Evolutionary conservation across 805 yeast genomes (phyloP).

Genomic region (Kluyveromyces aestuarii): DNA sequence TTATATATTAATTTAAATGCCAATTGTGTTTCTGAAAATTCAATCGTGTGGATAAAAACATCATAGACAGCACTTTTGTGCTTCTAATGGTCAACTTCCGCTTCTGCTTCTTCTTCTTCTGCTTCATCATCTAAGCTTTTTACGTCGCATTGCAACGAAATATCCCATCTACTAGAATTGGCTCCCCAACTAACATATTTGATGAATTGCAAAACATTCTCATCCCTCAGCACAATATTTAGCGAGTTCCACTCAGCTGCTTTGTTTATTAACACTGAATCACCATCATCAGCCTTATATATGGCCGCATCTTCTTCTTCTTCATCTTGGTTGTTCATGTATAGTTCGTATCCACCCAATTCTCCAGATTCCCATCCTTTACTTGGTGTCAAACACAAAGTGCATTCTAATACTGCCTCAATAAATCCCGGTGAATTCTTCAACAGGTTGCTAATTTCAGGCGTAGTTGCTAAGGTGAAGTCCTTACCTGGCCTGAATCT

Average conservation of each 20-base stretch:
- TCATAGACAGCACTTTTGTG: not conserved
- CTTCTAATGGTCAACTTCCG: slow-evolving; percentile 8
- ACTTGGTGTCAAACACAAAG: slow-evolving; percentile 73
- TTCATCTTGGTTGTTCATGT: slow-evolving; percentile 56
- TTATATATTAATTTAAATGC: not conserved
- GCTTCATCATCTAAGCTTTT: slow-evolving; percentile 38
- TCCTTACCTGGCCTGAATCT: slow-evolving; percentile 94
- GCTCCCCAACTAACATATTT: slow-evolving; percentile 87
- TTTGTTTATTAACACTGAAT: slow-evolving; percentile 66
- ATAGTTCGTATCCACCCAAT: slow-evolving; percentile 87
- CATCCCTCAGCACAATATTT: slow-evolving; percentile 71
- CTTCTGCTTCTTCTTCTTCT: slow-evolving; percentile 30
- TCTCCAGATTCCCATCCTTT: slow-evolving; percentile 83
- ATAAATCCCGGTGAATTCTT: slow-evolving; percentile 22
- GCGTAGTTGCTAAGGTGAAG: slow-evolving; percentile 75
- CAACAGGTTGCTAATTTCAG: slow-evolving; percentile 34
- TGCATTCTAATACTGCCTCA: slow-evolving; percentile 62
- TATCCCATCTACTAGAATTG: slow-evolving; percentile 89
- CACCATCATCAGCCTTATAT: slow-evolving; percentile 57
- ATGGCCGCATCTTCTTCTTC: slow-evolving; percentile 68
- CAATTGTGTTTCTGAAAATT: not conserved
- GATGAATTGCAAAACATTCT: slow-evolving; percentile 79
- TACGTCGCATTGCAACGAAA: slow-evolving; percentile 72
- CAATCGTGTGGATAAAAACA: not conserved
- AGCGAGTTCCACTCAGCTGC: slow-evolving; percentile 82